Base-by-base conservation (phyloP, 2,329 filamentous ascomycete genomes). In the Aspergillus oerlinghausenensis region DNA sequence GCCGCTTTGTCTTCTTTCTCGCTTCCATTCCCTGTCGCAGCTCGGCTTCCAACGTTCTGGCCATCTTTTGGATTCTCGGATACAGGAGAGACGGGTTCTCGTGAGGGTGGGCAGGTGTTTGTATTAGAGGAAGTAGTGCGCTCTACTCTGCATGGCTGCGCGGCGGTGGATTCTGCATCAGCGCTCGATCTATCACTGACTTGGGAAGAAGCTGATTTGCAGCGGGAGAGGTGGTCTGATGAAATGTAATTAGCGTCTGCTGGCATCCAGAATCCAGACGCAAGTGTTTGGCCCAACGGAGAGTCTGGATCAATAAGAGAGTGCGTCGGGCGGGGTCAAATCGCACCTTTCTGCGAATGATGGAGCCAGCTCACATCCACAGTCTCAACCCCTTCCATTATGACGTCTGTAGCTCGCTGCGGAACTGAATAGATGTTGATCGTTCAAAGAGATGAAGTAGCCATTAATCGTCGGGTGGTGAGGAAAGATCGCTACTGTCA, bases 301-400 rank as follows among this genome's bases (percentile, higher is more conserved):
- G 47, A 11, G 47, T 38, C 48, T 29, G 55, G 40, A 43, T 21
- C 43, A 25, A 14, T 23, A 8, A 23, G 21, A 21, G 21, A 47
- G 3, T 7, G 11, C 21, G 43, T 25, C 49, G 19, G 26, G 21
- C n/a, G 49, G 48, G 35, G 35, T 23, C 21, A 48, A 26, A 50
- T 75, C 82, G 75, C 81, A 90, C 91, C 90, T 88, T 89, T 92
- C 62, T 87, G 85, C 65, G 88, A 85, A 70, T 89, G 88, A 75
- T 94, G 89, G 80, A 95, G 88, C 91, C 91, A 96, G 75, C 88
- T 92, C 70, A 95, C 90, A 76, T 96, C 91, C 69, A 95, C 84
- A 64, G 88, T 87, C 73, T 91, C 86, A 63, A 90, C 84, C 66
- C 88, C 87, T 76, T 93, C 90, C 90, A 93, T 93, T 60, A 64